Evolutionary conservation across 1,284 basidiomycete species (phyloP).

Genomic region (Trichosporon sp.): DNA sequence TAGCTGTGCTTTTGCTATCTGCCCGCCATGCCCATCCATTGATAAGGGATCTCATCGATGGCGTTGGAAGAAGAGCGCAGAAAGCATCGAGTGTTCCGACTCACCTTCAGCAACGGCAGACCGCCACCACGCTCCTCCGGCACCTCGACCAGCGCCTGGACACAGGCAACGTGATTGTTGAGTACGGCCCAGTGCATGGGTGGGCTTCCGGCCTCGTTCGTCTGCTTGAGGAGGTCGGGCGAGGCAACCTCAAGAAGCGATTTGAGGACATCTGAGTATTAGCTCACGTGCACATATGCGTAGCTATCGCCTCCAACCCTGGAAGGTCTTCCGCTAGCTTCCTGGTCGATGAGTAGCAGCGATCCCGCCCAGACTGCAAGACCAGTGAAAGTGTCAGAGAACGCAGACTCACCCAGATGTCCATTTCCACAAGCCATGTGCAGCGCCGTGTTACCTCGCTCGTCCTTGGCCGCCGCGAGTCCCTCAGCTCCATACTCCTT

Average conservation of each 20-base stretch:
- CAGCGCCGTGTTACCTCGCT: constrained; percentile 67
- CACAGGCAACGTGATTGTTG: constrained; percentile 65
- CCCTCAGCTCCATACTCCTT: constrained; percentile 56
- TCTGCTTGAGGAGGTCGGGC: constrained; percentile 55
- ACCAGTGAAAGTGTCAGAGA: not conserved
- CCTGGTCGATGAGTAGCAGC: too few relatives aligned
- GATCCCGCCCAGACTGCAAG: too few relatives aligned
- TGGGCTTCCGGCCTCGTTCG: constrained; percentile 68
- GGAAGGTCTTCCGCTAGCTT: not conserved
- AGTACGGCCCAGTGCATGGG: constrained; percentile 82
- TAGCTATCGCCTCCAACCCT: not conserved
- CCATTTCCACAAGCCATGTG: constrained; percentile 85
- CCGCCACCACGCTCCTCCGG: constrained; percentile 45
- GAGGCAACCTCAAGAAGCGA: constrained; percentile 53
- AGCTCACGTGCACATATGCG: not conserved
- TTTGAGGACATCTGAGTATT: constrained; percentile 13
- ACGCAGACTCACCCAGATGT: constrained; percentile 61
- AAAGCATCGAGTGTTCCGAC: too few relatives aligned
- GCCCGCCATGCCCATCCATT: too few relatives aligned
- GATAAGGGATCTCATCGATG: too few relatives aligned
- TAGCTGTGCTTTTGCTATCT: not conserved
- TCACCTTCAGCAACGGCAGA: constrained; percentile 40
- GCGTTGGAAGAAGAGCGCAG: too few relatives aligned
- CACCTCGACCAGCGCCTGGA: constrained; percentile 59
- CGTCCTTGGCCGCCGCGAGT: constrained; percentile 60